A percentile compares a stretch with the other conserved stretches of the same genome.
Conservation (phyloP, 768 basidiomycete species). For the Amanita brunnescens region DNA sequence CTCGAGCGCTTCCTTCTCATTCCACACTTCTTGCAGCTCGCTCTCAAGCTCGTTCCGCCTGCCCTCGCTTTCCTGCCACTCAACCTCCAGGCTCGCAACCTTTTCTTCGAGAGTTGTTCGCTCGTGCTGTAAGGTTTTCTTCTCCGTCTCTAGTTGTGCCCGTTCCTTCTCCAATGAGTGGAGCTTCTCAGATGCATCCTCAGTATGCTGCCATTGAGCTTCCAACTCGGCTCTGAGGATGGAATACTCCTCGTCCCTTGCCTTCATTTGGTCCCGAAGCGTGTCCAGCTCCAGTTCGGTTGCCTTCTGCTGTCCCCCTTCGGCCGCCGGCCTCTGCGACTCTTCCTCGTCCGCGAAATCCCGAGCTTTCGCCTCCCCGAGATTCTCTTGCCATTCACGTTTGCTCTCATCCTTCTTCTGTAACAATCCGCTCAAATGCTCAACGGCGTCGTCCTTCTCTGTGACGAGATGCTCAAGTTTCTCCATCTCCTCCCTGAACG, state of each 20-base stretch:
- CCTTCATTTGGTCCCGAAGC: constrained; percentile 28
- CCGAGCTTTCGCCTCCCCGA: constrained; percentile 40
- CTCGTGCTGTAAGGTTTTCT: constrained; percentile 30
- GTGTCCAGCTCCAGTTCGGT: constrained; percentile 35
- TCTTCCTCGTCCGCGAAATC: constrained; percentile 35
- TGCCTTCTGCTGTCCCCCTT: constrained; percentile 31
- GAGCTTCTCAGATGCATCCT: constrained; percentile 42
- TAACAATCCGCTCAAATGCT: constrained; percentile 35
- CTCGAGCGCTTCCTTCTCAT: constrained; percentile 44
- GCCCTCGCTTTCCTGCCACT: constrained; percentile 50
- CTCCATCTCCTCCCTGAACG: constrained; percentile 35
- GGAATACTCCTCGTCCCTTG: constrained; percentile 34
- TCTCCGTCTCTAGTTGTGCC: constrained; percentile 28
- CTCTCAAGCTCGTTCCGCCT: constrained; percentile 45
- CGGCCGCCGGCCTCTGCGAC: constrained; percentile 28
- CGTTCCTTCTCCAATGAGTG: constrained; percentile 29
- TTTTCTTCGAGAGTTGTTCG: constrained; percentile 33
- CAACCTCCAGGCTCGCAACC: constrained; percentile 39
- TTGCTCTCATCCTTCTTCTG: constrained; percentile 45
- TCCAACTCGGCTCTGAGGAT: constrained; percentile 57
- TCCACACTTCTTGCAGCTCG: constrained; percentile 45
- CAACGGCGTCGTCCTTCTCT: constrained; percentile 34
- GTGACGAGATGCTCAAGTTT: constrained; percentile 40
- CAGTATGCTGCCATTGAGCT: constrained; percentile 63
- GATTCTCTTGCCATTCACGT: constrained; percentile 42